Conservation (phyloP, 2,329 filamentous ascomycete species). For the Chlorencoelia australis region DNA sequence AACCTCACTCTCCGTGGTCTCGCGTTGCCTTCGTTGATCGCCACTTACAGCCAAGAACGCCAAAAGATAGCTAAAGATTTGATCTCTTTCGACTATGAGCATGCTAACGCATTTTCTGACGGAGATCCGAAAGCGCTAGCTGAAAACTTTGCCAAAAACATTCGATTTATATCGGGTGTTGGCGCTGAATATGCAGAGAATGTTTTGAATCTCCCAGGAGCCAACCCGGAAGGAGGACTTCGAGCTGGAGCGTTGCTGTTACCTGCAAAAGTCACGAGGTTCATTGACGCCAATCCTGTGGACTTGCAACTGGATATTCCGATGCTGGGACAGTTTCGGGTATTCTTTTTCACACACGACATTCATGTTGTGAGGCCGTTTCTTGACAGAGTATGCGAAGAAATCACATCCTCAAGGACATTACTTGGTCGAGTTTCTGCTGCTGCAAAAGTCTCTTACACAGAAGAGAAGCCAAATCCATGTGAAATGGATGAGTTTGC, state of each 20-base stretch:
- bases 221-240: conserved; percentile 35
- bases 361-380: conserved; percentile 46
- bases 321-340: conserved; percentile 65
- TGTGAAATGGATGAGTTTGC: conserved; percentile 56
- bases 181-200: conserved; percentile 57
- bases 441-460: conserved; percentile 52
- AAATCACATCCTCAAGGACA: conserved; percentile 40
- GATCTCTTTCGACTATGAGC: conserved; percentile 52
- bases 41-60: conserved; percentile 54
- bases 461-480: conserved; percentile 43
- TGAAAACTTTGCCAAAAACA: conserved; percentile 59
- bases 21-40: conserved; percentile 42
- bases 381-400: conserved; percentile 47
- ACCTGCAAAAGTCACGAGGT: conserved; percentile 62
- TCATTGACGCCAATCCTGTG: conserved; percentile 68
- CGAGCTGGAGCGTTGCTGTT: conserved; percentile 35
- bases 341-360: conserved; percentile 61
- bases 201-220: conserved; percentile 47
- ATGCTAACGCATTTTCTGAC: conserved; percentile 47
- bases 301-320: conserved; percentile 71
- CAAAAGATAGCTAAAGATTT: conserved; percentile 53
- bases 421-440: conserved; percentile 50
- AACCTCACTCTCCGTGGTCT: conserved; percentile 40
- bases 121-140: conserved; percentile 55
- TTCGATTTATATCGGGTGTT: conserved; percentile 64